A percentile compares a stretch with the other conserved stretches of the same genome.
These are phyloP conservation scores for Trichosporon coremiiforme DNA, from an alignment of 1,284 basidiomycete genomes.

Conservation along the genomic window DNA sequence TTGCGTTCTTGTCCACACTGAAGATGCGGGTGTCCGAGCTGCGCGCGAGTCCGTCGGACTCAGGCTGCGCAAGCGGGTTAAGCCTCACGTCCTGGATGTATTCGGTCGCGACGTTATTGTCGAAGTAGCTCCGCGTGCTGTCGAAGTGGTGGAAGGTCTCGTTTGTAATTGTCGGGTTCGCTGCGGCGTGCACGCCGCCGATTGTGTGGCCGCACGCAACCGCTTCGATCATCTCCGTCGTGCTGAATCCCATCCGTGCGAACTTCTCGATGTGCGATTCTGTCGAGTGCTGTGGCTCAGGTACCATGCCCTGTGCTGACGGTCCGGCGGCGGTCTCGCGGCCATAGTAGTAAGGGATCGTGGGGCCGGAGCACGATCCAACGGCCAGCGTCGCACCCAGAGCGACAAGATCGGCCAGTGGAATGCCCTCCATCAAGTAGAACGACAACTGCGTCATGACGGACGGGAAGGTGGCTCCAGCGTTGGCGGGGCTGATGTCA, in stretches of 20 bases:
- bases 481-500: constrained; percentile 18
- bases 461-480: constrained; percentile 18
- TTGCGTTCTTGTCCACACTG: constrained; percentile 23
- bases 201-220: constrained; percentile 28
- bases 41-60: background rate
- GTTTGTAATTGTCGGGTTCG: constrained; percentile 22
- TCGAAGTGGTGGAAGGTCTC: constrained; percentile 22
- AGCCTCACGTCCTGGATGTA: constrained; percentile 20
- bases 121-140: constrained; percentile 22
- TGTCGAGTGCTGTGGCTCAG: constrained; percentile 26
- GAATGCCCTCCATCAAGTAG: constrained; percentile 21
- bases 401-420: constrained; percentile 25
- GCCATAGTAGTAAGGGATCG: constrained; percentile 26
- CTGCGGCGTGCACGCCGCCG: constrained; percentile 24
- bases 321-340: constrained; percentile 4
- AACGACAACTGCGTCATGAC: constrained; percentile 21
- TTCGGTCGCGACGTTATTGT: constrained; percentile 25
- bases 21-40: constrained; percentile 23
- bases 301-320: constrained; percentile 5
- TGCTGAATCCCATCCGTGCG: constrained; percentile 28
- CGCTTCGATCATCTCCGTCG: constrained; percentile 25
- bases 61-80: constrained; percentile 25
- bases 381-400: constrained; percentile 28
- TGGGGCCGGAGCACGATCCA: constrained; percentile 26
- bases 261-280: constrained; percentile 28